Conservation (phyloP, 2,329 filamentous ascomycete species). For the Aureobasidium leucospermi region DNA sequence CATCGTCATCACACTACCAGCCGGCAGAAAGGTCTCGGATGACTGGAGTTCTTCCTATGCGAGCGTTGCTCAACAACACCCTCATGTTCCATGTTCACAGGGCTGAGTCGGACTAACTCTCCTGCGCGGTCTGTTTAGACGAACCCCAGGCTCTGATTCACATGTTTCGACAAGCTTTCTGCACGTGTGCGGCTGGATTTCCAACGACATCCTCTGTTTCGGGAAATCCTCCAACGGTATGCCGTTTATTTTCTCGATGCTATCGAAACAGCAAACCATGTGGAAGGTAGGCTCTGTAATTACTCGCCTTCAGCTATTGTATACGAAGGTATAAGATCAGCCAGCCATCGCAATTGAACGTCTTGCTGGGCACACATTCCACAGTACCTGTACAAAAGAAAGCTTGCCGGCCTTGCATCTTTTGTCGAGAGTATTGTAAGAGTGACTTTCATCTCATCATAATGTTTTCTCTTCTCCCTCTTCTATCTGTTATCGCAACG, state of each 20-base stretch:
- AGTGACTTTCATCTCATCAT: background rate
- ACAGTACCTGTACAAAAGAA: background rate
- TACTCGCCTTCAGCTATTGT: background rate
- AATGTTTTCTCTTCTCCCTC: constrained; percentile 3
- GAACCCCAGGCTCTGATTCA: constrained; percentile 1
- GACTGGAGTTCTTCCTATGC: background rate
- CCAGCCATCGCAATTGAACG: background rate
- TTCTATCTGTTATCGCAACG: background rate
- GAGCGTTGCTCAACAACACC: background rate
- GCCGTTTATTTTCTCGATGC: background rate
- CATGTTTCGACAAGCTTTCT: background rate
- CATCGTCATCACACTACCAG: background rate
- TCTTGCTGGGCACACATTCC: background rate
- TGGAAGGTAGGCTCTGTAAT: constrained; percentile 6
- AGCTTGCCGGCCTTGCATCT: constrained; percentile 1
- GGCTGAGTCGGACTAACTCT: background rate
- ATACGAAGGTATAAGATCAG: background rate
- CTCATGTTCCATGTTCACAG: background rate
- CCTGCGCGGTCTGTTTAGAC: background rate
- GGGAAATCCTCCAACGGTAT: constrained; percentile 8
- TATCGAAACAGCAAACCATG: constrained; percentile 4
- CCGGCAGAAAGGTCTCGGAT: background rate
- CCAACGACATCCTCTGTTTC: constrained; percentile 3
- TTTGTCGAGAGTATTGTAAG: background rate
- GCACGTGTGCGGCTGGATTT: constrained; percentile 3